Percentiles rank a stretch among this genome's conserved stretches.
Conservation (phyloP, 2,329 filamentous ascomycete genomes). For the Pseudogymnoascus sp. region DNA sequence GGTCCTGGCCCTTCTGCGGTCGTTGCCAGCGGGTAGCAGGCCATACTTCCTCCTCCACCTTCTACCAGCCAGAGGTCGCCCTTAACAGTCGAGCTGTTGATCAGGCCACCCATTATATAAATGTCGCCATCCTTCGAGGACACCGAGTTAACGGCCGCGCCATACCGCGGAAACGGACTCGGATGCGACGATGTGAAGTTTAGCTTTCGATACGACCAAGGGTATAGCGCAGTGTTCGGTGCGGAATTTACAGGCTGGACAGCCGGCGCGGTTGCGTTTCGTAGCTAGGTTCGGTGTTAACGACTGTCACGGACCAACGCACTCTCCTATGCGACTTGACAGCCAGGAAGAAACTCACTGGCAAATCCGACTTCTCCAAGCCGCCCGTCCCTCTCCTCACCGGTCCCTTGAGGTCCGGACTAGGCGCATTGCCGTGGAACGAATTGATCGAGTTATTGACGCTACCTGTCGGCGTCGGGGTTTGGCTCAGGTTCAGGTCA, state of each 20-base stretch:
- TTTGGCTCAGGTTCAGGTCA: slow-evolving; percentile 44
- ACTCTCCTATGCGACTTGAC: not conserved
- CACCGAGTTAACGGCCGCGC: slow-evolving; percentile 85
- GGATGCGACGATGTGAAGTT: slow-evolving; percentile 76
- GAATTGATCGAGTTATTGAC: slow-evolving; percentile 55
- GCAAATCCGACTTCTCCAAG: slow-evolving; percentile 29
- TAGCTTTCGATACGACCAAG: slow-evolving; percentile 86
- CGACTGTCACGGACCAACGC: not conserved
- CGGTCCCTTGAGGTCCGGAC: slow-evolving; percentile 44
- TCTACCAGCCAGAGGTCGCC: slow-evolving; percentile 98
- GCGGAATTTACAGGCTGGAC: slow-evolving; percentile 34
- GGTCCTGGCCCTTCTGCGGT: slow-evolving; percentile 92
- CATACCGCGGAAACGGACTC: slow-evolving; percentile 92
- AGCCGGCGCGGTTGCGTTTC: slow-evolving; percentile 40
- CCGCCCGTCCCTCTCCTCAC: slow-evolving; percentile 49
- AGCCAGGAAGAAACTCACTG: slow-evolving; percentile 28
- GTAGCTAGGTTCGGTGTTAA: slow-evolving; percentile 35
- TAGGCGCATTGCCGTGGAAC: slow-evolving; percentile 39
- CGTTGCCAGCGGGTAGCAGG: slow-evolving; percentile 85
- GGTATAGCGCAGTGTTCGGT: slow-evolving; percentile 76
- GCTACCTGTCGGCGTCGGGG: slow-evolving; percentile 57
- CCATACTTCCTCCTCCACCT: slow-evolving; percentile 72
- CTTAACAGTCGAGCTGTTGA: slow-evolving; percentile 91
- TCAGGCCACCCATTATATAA: slow-evolving; percentile 94
- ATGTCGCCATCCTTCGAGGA: slow-evolving; percentile 96